A percentile compares a stretch with the other conserved stretches of the same genome.
phyloP scores from a whole-genome alignment of 306 rosid genomes.

The Begonia fuchsioides region DNA sequence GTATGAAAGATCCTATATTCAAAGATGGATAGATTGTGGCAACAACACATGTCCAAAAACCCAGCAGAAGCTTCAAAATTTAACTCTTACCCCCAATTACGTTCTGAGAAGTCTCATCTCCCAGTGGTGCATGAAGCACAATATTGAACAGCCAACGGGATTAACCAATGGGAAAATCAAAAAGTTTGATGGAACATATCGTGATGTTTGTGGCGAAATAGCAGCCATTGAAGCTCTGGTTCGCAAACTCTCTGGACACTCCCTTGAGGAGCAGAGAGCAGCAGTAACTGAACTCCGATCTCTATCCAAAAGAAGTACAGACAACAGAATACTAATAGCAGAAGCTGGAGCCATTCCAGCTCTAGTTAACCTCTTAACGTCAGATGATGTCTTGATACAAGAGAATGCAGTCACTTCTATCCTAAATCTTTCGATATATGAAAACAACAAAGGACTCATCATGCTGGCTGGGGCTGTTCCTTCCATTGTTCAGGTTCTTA shows the following conservation, averaged over 20 bases:
- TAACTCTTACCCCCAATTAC: constrained; percentile 80
- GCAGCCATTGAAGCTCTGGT: constrained; percentile 60
- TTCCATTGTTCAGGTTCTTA: constrained; percentile 81
- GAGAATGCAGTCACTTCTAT: constrained; percentile 91
- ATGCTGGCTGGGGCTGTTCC: constrained; percentile 97
- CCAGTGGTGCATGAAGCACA: constrained; percentile 73
- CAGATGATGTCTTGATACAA: constrained; percentile 59
- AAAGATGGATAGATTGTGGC: constrained; percentile 95
- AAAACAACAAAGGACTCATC: constrained; percentile 80
- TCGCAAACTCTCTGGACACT: constrained; percentile 53
- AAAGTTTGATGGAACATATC: constrained; percentile 79
- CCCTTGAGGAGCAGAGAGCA: constrained; percentile 50
- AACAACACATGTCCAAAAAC: constrained; percentile 88
- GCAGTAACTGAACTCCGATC: constrained; percentile 75
- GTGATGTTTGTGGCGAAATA: constrained; percentile 74
- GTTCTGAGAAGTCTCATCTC: constrained; percentile 76
- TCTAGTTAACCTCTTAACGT: constrained; percentile 65
- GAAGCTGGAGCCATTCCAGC: constrained; percentile 89
- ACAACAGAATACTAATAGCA: constrained; percentile 79
- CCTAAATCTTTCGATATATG: constrained; percentile 85
- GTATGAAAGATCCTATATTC: constrained; percentile 85
- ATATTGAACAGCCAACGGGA: constrained; percentile 75
- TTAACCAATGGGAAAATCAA: constrained; percentile 74
- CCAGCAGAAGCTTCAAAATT: constrained; percentile 80
- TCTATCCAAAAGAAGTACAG: constrained; percentile 89